phyloP scores from a whole-genome alignment of 2,329 filamentous ascomycete species.

The Cadophora gregata region DNA sequence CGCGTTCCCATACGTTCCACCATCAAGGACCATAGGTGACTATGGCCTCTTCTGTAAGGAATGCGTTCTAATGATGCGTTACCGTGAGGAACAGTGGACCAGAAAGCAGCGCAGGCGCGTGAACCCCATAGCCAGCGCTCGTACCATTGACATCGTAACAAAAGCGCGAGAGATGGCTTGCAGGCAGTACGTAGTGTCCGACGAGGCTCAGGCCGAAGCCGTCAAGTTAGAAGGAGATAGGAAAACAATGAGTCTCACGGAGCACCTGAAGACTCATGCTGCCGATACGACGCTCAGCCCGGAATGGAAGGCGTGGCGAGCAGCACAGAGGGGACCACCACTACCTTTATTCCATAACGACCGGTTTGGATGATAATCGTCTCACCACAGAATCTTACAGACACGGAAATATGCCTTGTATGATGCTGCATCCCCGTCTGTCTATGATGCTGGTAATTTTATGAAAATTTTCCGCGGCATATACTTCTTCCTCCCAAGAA shows the following conservation, averaged over 20 bases:
- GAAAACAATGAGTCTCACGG: not conserved
- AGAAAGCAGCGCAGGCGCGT: not conserved
- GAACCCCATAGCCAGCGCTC: not conserved
- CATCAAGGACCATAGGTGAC: not conserved
- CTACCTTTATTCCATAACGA: not conserved
- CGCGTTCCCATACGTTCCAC: not conserved
- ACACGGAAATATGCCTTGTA: not conserved
- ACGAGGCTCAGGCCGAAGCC: not conserved
- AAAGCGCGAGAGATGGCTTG: not conserved
- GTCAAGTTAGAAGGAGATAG: not conserved
- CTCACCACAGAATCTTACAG: not conserved
- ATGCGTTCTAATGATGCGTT: constrained; percentile 7
- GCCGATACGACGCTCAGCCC: not conserved
- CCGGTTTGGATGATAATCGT: not conserved
- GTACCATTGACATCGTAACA: not conserved
- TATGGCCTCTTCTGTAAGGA: constrained; percentile 1
- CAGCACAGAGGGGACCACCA: not conserved
- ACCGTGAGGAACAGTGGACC: not conserved
- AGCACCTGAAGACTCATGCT: not conserved
- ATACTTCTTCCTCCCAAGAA: no score
- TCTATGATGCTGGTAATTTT: not conserved
- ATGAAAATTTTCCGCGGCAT: no score
- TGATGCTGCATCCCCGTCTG: not conserved
- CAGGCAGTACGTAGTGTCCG: not conserved
- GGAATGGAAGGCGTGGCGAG: not conserved